Percentiles rank a stretch among this genome's conserved stretches.
phyloP scores from a whole-genome alignment of 345 rosid genomes.

The Conringia planisiliqua region DNA sequence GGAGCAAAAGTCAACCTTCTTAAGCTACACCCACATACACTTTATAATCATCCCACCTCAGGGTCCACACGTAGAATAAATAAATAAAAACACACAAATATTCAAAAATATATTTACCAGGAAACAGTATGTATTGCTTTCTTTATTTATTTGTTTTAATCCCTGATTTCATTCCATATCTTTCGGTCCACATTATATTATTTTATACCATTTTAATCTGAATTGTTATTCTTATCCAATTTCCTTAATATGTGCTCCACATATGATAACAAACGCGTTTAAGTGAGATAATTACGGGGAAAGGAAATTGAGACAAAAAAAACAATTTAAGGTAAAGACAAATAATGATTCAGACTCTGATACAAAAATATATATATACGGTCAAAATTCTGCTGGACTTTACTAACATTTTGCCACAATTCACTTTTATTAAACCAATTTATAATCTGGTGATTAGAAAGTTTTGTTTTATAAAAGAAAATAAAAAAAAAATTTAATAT shows the following conservation, averaged over 20 bases:
- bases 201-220: background rate
- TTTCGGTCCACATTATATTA: constrained; percentile 28
- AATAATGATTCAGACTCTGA: background rate
- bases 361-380: background rate
- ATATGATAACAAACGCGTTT: constrained; percentile 29
- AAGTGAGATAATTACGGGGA: constrained; percentile 24
- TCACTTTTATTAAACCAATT: constrained; percentile 1
- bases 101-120: background rate
- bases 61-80: constrained; percentile 16
- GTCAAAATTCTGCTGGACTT: constrained; percentile 8
- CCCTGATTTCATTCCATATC: constrained; percentile 36
- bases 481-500: background rate
- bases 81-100: background rate
- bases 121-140: background rate
- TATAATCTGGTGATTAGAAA: background rate
- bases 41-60: background rate
- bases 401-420: background rate
- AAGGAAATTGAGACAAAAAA: background rate
- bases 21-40: constrained; percentile 31
- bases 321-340: constrained; percentile 10
- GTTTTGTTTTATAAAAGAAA: background rate
- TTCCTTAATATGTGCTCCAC: constrained; percentile 26
- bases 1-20: constrained; percentile 49
- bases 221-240: constrained; percentile 22
- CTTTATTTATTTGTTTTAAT: background rate